Percentiles rank a stretch among this genome's conserved stretches.
Conservation (phyloP, 805 yeast species). For the Ascoidea asiatica region DNA sequence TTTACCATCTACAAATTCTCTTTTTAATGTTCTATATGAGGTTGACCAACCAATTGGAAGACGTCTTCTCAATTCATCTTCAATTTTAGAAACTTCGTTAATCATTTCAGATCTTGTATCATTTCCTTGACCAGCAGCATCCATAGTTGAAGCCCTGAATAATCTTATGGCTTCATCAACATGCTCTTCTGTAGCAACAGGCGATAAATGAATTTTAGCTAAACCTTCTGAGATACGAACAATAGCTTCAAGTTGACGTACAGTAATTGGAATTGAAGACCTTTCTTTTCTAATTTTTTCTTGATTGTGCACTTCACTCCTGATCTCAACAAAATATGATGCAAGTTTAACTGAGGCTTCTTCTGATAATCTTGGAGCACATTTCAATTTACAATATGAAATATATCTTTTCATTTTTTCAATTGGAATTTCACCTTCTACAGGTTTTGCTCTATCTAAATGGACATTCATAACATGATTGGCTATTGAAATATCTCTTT, state of each 20-base stretch:
- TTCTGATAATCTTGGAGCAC: slow-evolving; percentile 85
- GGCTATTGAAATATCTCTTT: slow-evolving; percentile 80
- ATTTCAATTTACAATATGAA: slow-evolving; percentile 75
- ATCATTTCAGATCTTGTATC: slow-evolving; percentile 40
- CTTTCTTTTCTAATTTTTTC: slow-evolving; percentile 78
- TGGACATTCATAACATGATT: slow-evolving; percentile 92
- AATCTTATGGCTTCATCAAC: slow-evolving; percentile 92
- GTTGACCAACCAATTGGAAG: slow-evolving; percentile 96
- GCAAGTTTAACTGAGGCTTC: slow-evolving; percentile 86
- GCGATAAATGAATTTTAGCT: slow-evolving; percentile 74
- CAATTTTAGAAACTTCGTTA: slow-evolving; percentile 66
- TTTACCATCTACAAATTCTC: slow-evolving; percentile 65
- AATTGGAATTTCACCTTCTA: slow-evolving; percentile 72
- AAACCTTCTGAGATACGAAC: slow-evolving; percentile 89
- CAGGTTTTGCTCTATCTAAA: slow-evolving; percentile 50
- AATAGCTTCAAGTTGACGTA: slow-evolving; percentile 95
- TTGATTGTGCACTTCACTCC: slow-evolving; percentile 68
- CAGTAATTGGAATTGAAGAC: slow-evolving; percentile 92
- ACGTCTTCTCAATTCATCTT: slow-evolving; percentile 75
- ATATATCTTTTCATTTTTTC: slow-evolving; percentile 86
- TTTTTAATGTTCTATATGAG: slow-evolving; percentile 65
- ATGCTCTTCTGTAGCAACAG: slow-evolving; percentile 77
- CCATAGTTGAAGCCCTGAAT: slow-evolving; percentile 95
- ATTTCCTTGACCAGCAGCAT: slow-evolving; percentile 68
- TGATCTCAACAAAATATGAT: slow-evolving; percentile 82